phyloP scores from a whole-genome alignment of 2,329 filamentous ascomycete species.

The Microdochium nivale region DNA sequence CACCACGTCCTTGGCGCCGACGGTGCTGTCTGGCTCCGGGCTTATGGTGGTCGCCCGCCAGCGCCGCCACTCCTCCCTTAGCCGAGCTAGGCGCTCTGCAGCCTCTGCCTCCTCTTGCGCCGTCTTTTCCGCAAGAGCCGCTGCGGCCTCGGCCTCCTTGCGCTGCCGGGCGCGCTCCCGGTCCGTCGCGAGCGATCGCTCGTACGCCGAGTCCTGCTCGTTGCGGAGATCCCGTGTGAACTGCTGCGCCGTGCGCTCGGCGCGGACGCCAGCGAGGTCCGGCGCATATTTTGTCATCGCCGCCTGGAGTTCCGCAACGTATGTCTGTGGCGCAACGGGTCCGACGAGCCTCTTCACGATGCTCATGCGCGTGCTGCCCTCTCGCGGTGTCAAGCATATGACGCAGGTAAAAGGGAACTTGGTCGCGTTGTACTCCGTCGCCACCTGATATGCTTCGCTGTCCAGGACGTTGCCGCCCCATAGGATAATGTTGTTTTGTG shows the following conservation, averaged over 20 bases:
- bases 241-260: constrained; percentile 70
- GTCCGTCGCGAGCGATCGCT: constrained; percentile 81
- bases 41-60: constrained; percentile 67
- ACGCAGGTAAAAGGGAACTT: constrained; percentile 88
- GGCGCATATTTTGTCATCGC: constrained; percentile 70
- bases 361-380: constrained; percentile 82
- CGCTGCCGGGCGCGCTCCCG: constrained; percentile 71
- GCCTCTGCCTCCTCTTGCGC: constrained; percentile 54
- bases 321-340: constrained; percentile 58
- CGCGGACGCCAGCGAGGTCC: constrained; percentile 65
- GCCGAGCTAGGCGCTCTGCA: constrained; percentile 37
- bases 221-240: constrained; percentile 72
- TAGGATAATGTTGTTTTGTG: constrained; percentile 70
- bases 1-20: constrained; percentile 58
- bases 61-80: constrained; percentile 60
- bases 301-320: constrained; percentile 64
- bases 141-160: constrained; percentile 64
- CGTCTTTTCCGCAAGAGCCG: constrained; percentile 56
- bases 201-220: constrained; percentile 89
- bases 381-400: constrained; percentile 78
- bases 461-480: constrained; percentile 94
- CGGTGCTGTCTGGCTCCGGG: constrained; percentile 53
- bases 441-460: constrained; percentile 88
- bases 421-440: constrained; percentile 77
- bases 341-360: constrained; percentile 74